phyloP scores from a whole-genome alignment of 768 basidiomycete species.

The Amanita pallidorosea region DNA sequence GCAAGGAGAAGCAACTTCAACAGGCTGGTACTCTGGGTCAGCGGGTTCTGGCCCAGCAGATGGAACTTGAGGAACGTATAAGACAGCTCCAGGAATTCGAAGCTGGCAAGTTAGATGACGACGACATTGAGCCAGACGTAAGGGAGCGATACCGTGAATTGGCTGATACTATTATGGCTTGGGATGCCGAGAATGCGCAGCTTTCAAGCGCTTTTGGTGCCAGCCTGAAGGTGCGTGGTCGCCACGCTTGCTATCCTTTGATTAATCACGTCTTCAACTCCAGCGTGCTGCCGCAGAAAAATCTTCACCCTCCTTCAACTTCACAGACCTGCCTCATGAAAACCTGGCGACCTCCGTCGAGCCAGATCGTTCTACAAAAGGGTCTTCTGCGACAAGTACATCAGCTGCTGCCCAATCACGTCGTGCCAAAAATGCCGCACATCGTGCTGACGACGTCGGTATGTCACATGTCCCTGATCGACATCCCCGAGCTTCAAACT shows the following conservation, averaged over 20 bases:
- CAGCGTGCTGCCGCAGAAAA: constrained; percentile 36
- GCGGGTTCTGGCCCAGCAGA: constrained; percentile 86
- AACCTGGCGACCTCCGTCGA: constrained; percentile 13
- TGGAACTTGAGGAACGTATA: constrained; percentile 86
- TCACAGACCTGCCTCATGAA: constrained; percentile 45
- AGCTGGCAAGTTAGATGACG: constrained; percentile 50
- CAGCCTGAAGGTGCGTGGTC: constrained; percentile 40
- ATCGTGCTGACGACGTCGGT: constrained; percentile 86
- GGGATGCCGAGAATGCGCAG: constrained; percentile 74
- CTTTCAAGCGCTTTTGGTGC: constrained; percentile 62
- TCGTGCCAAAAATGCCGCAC: constrained; percentile 85
- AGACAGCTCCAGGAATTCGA: constrained; percentile 68
- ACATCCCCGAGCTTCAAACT: constrained; percentile 4
- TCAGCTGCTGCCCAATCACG: constrained; percentile 72
- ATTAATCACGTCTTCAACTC: constrained; percentile 3
- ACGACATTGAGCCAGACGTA: constrained; percentile 56
- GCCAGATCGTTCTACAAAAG: constrained; percentile 49
- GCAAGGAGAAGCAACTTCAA: constrained; percentile 86
- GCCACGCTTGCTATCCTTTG: neutral
- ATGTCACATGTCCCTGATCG: constrained; percentile 18
- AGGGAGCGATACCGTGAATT: constrained; percentile 69
- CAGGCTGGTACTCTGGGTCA: constrained; percentile 90
- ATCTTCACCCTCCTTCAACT: constrained; percentile 29
- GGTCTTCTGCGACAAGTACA: constrained; percentile 33
- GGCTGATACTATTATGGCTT: constrained; percentile 58